Evolutionary conservation across 2,329 filamentous ascomycete genomes (phyloP).

Genomic region (Aspergillus pseudoviridinutans): DNA sequence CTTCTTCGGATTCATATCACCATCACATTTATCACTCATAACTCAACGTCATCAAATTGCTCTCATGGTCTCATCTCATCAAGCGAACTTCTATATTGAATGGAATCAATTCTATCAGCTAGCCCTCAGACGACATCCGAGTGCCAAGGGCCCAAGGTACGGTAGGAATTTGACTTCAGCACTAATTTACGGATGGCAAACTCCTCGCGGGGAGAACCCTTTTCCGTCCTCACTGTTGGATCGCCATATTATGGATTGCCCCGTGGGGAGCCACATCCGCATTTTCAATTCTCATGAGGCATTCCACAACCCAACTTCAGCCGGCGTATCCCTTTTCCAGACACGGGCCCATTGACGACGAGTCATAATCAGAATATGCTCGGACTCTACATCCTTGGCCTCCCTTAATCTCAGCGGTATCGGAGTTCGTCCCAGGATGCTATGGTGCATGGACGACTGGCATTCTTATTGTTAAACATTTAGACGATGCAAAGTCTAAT

Average conservation of each 20-base stretch:
- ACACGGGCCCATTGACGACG: background rate
- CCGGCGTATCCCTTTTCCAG: background rate
- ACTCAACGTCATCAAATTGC: no score
- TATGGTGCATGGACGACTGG: background rate
- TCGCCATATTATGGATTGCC: no score
- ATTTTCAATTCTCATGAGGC: no score
- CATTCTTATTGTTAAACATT: no score
- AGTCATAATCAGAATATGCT: no score
- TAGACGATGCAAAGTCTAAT: background rate
- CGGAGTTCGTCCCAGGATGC: background rate
- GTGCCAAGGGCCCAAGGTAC: background rate
- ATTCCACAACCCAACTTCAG: no score
- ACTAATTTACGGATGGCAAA: background rate
- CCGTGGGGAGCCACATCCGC: no score
- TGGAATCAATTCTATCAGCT: no score
- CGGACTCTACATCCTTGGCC: background rate
- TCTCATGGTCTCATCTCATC: no score
- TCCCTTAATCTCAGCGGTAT: constrained; percentile 1
- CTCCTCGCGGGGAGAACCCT: constrained; percentile 6
- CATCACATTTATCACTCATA: background rate
- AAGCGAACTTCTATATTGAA: no score
- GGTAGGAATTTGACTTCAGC: background rate
- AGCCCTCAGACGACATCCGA: background rate
- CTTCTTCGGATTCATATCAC: background rate
- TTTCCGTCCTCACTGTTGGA: constrained; percentile 1